phyloP scores from a whole-genome alignment of 2,329 filamentous ascomycete genomes.

The Paraphoma chrysanthemicola region DNA sequence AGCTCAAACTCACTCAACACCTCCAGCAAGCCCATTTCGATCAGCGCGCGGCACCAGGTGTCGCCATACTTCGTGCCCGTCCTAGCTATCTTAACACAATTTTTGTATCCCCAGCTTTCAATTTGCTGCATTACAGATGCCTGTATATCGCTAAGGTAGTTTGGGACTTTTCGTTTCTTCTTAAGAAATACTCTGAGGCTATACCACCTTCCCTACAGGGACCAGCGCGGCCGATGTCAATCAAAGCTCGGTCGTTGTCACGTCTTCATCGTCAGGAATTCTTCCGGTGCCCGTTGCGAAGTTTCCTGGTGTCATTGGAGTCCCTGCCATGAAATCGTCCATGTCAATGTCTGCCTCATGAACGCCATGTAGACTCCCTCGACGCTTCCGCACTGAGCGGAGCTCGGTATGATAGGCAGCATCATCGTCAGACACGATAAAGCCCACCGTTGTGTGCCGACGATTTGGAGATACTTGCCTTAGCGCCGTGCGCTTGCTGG shows the following conservation, averaged over 20 bases:
- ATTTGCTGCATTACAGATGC: too few species aligned
- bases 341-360: slow-evolving; percentile 46
- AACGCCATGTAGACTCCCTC: slow-evolving; percentile 23
- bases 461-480: slow-evolving; percentile 44
- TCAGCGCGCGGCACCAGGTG: too few species aligned
- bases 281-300: slow-evolving; percentile 31
- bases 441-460: slow-evolving; percentile 37
- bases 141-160: too few species aligned
- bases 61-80: too few species aligned
- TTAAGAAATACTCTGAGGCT: too few species aligned
- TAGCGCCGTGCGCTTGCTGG: slow-evolving; percentile 36
- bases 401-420: slow-evolving; percentile 9
- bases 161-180: too few species aligned
- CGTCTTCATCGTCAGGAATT: slow-evolving; percentile 27
- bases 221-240: background rate
- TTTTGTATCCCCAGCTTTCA: too few species aligned
- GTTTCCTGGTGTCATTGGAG: slow-evolving; percentile 42
- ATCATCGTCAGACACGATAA: slow-evolving; percentile 24
- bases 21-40: too few species aligned
- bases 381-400: slow-evolving; percentile 13
- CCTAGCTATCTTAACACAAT: too few species aligned
- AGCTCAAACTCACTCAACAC: too few species aligned
- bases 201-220: background rate
- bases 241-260: slow-evolving; percentile 31
- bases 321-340: slow-evolving; percentile 49